Percentiles rank a stretch among this genome's conserved stretches.
Evolutionary conservation across 176 grass and related monocot genomes (phyloP).

Genomic region (Triticum timopheevii): DNA sequence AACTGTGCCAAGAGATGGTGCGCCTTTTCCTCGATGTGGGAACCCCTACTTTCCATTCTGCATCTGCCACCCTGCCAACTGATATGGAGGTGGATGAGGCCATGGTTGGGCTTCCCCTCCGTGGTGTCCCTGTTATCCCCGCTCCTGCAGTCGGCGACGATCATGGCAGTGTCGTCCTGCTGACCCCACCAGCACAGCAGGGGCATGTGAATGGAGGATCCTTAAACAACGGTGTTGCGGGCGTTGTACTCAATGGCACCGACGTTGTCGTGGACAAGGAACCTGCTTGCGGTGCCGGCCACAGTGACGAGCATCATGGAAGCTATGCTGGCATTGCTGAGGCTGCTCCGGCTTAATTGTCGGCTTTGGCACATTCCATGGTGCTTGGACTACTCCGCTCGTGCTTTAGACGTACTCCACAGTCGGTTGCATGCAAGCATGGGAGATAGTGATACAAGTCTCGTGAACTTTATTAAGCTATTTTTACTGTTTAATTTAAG

Average conservation of each 20-base stretch:
- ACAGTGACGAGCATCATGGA: neutral
- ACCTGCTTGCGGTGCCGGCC: neutral
- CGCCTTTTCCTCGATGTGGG: neutral
- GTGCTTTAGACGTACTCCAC: neutral
- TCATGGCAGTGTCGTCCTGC: neutral
- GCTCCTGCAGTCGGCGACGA: too few species aligned
- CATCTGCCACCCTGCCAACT: neutral
- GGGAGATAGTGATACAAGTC: neutral
- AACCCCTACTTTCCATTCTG: too few species aligned
- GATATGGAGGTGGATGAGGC: neutral
- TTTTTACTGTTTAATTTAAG: neutral
- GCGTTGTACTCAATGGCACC: neutral
- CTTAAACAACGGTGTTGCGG: neutral
- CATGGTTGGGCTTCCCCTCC: neutral
- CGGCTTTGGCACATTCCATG: neutral
- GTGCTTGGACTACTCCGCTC: neutral
- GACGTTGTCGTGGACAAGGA: neutral
- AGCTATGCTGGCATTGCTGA: neutral
- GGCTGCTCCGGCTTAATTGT: neutral
- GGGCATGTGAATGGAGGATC: neutral
- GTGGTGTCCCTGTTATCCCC: neutral
- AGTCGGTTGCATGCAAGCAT: neutral
- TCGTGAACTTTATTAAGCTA: slow-evolving; percentile 13
- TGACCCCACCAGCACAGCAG: neutral
- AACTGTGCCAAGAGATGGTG: slow-evolving; percentile 1